Evolutionary conservation across 345 rosid species (phyloP), one percentile per base, ranked within the genome.

Genomic region (Camelina laxa): DNA sequence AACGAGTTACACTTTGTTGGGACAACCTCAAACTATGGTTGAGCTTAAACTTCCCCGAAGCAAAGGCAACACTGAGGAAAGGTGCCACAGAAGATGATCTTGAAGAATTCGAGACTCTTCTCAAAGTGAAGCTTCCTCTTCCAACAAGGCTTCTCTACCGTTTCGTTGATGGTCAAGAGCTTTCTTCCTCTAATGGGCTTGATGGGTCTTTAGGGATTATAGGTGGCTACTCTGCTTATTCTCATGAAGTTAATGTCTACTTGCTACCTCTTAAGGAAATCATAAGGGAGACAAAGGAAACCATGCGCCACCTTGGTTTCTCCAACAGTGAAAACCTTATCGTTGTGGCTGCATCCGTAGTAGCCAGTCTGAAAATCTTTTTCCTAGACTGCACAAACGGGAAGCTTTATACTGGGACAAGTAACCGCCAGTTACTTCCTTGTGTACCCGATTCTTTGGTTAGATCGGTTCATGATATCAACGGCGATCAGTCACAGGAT

Each of bases 81-180:
- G 98, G 99, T 65, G 98, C 83, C 14, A 80, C 94, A 2, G 99
- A 95, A 80, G 86, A 77, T 22, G 82, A 87, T 24, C 82, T 95
- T 70, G 59, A 79, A 14, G 81, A 81, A 54, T 17, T 86, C 3
- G 91, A 95, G 84, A 65, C 41, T 11, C 20, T 33, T 49, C 83
- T 92, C 58, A 77, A 80, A 58, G 89, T 90, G 27, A 89, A 85
- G 54, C 75, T 95, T 74, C 99, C 99, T 51, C 77, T 89, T 42
- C 83, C 98, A 2, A 89, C 94, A 0, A 86, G 94, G 68, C 69
- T 95, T 54, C 89, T 95, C 24, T 95, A 92, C 63, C 90, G 98
- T 13, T 87, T 95, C 67, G 83, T 83, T 27, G 89, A 90, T 66
- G 99, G 98, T 67, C 98, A 95, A 80, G 90, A 84, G 38, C 60